phyloP scores from a whole-genome alignment of 106 monocot genomes.

The Cymbidium sinense region DNA sequence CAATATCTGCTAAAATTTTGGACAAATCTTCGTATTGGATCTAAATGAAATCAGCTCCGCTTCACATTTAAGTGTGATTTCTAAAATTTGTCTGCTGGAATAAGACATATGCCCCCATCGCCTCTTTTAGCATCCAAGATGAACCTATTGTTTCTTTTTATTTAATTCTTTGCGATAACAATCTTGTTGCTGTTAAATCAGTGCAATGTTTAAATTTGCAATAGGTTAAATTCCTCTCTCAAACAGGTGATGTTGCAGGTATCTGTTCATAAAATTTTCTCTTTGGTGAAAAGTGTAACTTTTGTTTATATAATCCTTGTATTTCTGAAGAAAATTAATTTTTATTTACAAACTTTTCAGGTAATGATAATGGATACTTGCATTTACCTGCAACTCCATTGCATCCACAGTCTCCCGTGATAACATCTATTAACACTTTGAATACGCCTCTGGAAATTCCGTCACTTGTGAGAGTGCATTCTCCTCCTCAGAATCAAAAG shows the following conservation, averaged over 20 bases:
- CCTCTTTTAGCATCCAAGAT: not conserved
- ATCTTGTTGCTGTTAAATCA: not conserved
- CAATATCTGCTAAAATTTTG: not conserved
- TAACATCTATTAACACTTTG: not conserved
- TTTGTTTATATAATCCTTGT: not conserved
- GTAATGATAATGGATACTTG: slow-evolving; percentile 7
- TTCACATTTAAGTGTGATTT: not conserved
- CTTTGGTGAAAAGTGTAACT: not conserved
- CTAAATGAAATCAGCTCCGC: not conserved
- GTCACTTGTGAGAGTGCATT: slow-evolving; percentile 5
- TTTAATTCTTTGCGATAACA: not conserved
- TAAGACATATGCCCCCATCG: not conserved
- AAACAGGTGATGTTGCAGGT: not conserved
- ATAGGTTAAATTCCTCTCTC: not conserved
- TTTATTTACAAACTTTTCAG: slow-evolving; percentile 16
- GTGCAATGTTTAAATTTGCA: not conserved
- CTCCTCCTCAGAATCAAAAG: slow-evolving; percentile 21
- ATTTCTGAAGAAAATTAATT: not conserved
- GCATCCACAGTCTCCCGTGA: not conserved
- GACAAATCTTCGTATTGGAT: not conserved
- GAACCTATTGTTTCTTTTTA: not conserved
- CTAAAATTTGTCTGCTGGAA: too few species aligned
- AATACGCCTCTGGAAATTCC: slow-evolving; percentile 12
- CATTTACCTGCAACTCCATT: slow-evolving; percentile 18
- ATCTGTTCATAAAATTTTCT: not conserved